Conservation (phyloP, 495 filamentous ascomycete genomes). For the Letharia columbiana region DNA sequence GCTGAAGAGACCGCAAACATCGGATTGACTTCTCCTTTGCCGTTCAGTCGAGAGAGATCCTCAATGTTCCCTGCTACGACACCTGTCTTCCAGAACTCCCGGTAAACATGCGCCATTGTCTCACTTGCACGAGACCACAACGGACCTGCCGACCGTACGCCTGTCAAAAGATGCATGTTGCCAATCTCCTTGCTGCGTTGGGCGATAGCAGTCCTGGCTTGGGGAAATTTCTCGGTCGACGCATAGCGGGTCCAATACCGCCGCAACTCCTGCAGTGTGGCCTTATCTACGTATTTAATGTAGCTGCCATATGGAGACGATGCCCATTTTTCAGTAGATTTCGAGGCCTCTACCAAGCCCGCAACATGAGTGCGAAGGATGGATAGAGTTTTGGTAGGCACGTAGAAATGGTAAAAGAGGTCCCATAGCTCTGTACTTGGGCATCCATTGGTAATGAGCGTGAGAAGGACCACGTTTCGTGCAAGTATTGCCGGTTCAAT, state of each 20-base stretch:
- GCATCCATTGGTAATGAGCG: constrained; percentile 36
- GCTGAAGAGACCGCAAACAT: constrained; percentile 28
- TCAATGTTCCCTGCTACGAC: constrained; percentile 19
- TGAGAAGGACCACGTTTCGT: constrained; percentile 44
- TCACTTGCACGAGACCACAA: constrained; percentile 13
- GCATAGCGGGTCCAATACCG: constrained; percentile 32
- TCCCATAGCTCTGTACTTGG: constrained; percentile 38
- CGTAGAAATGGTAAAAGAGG: constrained; percentile 45
- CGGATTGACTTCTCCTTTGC: constrained; percentile 4
- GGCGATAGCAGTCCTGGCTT: constrained; percentile 17
- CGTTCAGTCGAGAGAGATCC: constrained; percentile 4
- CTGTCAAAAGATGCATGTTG: constrained; percentile 13
- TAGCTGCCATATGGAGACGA: constrained; percentile 29
- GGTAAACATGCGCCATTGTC: constrained; percentile 26
- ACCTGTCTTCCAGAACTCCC: constrained; percentile 34
- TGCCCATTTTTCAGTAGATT: constrained; percentile 32
- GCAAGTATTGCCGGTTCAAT: constrained; percentile 40
- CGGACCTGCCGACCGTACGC: constrained; percentile 29
- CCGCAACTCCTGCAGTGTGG: constrained; percentile 29
- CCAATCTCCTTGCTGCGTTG: constrained; percentile 8
- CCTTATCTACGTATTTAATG: constrained; percentile 32
- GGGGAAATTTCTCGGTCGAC: constrained; percentile 15
- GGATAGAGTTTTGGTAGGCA: constrained; percentile 32
- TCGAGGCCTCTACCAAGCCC: constrained; percentile 34
- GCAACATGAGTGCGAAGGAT: constrained; percentile 32